Conservation (phyloP, 78 protist genomes). For the Dictyostelium purpureum region DNA sequence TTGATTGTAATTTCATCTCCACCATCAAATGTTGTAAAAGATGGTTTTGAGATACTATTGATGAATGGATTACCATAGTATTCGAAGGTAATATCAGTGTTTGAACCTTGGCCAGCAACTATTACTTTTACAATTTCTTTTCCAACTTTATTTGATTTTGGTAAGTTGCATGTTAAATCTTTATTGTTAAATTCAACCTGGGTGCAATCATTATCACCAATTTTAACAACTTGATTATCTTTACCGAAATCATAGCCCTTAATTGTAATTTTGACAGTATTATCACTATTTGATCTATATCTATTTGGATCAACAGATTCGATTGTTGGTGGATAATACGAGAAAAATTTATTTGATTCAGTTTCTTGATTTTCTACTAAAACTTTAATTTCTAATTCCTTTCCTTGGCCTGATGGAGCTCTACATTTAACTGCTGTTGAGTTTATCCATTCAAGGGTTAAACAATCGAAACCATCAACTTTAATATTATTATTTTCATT, state of each 20-base stretch:
- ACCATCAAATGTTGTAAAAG: conserved; percentile 7
- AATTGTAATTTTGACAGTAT: neutral
- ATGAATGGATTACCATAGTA: conserved; percentile 50
- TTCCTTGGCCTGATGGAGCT: conserved; percentile 28
- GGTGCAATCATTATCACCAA: conserved; percentile 17
- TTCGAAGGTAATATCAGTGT: neutral
- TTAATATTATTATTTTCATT: neutral
- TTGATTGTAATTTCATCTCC: neutral
- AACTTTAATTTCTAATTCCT: conserved; percentile 4
- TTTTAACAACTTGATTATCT: neutral
- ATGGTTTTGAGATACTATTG: neutral
- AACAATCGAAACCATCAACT: conserved; percentile 1
- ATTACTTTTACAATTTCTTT: neutral
- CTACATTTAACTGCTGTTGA: neutral
- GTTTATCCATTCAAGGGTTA: neutral
- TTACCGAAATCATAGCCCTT: conserved; percentile 31
- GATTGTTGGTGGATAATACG: conserved; percentile 22
- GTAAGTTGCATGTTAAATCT: neutral
- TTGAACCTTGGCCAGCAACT: neutral
- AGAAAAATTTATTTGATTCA: neutral
- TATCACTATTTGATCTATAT: neutral
- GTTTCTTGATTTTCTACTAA: conserved; percentile 18
- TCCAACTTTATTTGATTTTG: neutral
- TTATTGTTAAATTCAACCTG: neutral
- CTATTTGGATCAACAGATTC: neutral